These are phyloP conservation scores for Chondrus crispus DNA, from an alignment of 23 red algal species.

Conservation along the genomic window DNA sequence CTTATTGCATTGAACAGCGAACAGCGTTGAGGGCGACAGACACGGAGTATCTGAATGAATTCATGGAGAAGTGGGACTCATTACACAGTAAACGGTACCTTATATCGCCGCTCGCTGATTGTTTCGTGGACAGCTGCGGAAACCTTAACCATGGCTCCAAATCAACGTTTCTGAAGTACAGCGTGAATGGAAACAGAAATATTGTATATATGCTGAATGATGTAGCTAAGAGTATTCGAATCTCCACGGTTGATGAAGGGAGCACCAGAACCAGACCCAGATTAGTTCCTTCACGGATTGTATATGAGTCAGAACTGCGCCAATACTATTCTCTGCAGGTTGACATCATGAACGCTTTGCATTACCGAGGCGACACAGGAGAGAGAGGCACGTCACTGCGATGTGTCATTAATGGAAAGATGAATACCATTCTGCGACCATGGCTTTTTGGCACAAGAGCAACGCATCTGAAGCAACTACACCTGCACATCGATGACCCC, in stretches of 20 bases:
- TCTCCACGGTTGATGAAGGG: no score
- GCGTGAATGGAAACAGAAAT: background rate
- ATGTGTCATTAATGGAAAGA: background rate
- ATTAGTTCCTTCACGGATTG: no score
- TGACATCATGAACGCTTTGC: background rate
- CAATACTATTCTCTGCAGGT: background rate
- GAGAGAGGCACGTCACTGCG: background rate
- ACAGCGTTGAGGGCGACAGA: background rate
- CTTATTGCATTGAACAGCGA: background rate
- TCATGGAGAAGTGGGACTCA: background rate
- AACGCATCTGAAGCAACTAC: background rate
- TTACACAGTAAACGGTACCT: background rate
- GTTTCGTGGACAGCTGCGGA: background rate
- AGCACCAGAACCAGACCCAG: no score
- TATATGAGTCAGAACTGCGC: background rate
- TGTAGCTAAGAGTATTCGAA: no score
- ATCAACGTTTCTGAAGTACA: background rate
- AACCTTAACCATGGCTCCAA: background rate
- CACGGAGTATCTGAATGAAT: background rate
- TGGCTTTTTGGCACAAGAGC: background rate
- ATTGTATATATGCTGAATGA: background rate
- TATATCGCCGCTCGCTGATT: background rate
- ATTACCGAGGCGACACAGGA: background rate
- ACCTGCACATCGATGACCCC: constrained; percentile 1
- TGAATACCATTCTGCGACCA: constrained; percentile 1